These are phyloP conservation scores for Sarocladium strictum DNA, from an alignment of 2,329 filamentous ascomycete genomes.

Conservation along the genomic window DNA sequence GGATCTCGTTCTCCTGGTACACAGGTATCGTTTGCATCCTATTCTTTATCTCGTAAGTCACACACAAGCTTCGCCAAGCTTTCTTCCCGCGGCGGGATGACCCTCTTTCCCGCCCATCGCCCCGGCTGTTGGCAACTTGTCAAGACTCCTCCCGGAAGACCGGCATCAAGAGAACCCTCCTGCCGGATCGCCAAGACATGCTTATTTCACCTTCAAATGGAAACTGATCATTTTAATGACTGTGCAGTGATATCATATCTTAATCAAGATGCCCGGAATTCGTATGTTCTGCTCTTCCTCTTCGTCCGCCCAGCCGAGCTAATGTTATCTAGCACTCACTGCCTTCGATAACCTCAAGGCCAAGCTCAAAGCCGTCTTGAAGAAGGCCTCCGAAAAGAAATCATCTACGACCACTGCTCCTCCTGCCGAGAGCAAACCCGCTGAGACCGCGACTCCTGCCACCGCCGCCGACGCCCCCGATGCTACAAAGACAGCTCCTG, in stretches of 20 bases:
- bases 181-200: background rate
- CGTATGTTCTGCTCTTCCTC: conserved; percentile 31
- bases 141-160: background rate
- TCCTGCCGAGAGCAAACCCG: conserved; percentile 16
- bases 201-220: background rate
- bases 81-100: background rate
- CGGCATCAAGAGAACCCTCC: background rate
- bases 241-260: background rate
- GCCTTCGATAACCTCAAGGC: conserved; percentile 50
- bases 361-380: conserved; percentile 49
- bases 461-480: conserved; percentile 12
- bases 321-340: conserved; percentile 32
- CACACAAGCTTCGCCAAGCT: background rate
- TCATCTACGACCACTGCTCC: background rate
- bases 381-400: conserved; percentile 34
- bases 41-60: too few species aligned
- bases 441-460: conserved; percentile 11
- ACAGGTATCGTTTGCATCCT: too few species aligned
- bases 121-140: background rate
- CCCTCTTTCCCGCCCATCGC: background rate
- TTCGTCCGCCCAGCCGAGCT: conserved; percentile 8
- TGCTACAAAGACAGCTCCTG: conserved; percentile 10
- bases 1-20: too few species aligned
- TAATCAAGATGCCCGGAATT: conserved; percentile 44
- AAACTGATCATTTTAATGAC: background rate